Conservation (phyloP, 768 basidiomycete species). For the Daedaleopsis sinensis region DNA sequence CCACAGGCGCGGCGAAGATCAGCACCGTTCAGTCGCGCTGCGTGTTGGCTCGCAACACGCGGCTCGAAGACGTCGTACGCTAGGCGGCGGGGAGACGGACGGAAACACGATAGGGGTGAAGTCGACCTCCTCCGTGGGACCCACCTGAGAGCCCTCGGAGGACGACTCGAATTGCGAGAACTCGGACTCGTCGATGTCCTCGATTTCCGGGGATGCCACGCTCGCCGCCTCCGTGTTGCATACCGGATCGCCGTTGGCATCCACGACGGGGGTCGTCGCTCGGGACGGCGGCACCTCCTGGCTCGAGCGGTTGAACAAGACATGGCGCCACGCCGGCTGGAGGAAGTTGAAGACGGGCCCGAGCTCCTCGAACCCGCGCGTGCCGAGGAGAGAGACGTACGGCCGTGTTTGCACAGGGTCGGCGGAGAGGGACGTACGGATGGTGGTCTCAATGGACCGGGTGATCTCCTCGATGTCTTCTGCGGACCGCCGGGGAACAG, state of each 20-base stretch:
- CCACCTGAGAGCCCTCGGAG: too few relatives aligned
- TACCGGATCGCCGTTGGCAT: neutral
- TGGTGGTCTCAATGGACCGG: neutral
- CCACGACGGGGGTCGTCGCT: neutral
- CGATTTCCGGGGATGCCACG: neutral
- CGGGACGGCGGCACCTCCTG: neutral
- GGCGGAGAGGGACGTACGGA: neutral
- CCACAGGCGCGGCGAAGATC: too few relatives aligned
- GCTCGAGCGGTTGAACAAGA: neutral
- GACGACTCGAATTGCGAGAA: too few relatives aligned
- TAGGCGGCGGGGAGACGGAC: neutral
- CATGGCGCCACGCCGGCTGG: neutral
- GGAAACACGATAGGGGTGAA: neutral
- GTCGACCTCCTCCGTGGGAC: neutral
- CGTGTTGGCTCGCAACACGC: too few relatives aligned
- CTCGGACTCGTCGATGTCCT: neutral
- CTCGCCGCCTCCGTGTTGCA: neutral
- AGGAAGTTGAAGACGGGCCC: neutral
- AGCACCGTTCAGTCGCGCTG: too few relatives aligned
- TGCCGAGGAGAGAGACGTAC: neutral
- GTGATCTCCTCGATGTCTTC: neutral
- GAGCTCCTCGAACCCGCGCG: neutral
- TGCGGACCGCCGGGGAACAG: neutral
- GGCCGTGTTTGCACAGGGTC: neutral
- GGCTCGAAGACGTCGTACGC: too few relatives aligned